These are phyloP conservation scores for Calonectria pseudoreteaudii DNA, from an alignment of 2,329 filamentous ascomycete species.

Conservation along the genomic window DNA sequence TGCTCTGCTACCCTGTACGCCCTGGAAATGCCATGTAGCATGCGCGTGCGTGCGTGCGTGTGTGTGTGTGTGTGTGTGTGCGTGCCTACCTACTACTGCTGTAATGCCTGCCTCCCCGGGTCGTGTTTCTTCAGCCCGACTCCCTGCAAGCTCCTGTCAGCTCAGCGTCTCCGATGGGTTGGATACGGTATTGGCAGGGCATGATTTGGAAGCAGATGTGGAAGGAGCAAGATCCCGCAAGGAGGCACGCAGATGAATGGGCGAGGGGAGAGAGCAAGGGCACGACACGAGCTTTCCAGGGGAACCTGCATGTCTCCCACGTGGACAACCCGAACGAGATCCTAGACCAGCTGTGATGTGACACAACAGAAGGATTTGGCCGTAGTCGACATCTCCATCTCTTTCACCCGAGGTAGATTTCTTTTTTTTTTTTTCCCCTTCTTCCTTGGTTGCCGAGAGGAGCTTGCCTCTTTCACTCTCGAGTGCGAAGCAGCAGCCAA, in stretches of 20 bases:
- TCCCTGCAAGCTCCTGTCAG: conserved; percentile 9
- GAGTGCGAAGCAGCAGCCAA: conserved; percentile 7
- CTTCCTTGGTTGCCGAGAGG: not conserved
- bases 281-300: conserved; percentile 29
- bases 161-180: not conserved
- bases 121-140: not conserved
- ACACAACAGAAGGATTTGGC: conserved; percentile 18
- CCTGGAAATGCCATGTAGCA: not conserved
- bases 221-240: not conserved
- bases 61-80: too few species aligned
- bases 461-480: not conserved
- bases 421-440: too few species aligned
- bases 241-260: not conserved
- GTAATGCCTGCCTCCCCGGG: not conserved
- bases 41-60: not conserved
- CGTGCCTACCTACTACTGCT: too few species aligned
- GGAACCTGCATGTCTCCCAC: conserved; percentile 42
- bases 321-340: conserved; percentile 29
- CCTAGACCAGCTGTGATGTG: conserved; percentile 17
- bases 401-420: not conserved
- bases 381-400: not conserved
- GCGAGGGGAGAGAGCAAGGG: conserved; percentile 21
- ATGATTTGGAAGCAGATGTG: conserved; percentile 18
- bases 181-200: conserved; percentile 10
- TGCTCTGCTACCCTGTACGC: not conserved